These are phyloP conservation scores for Naganishia kalamii DNA, from an alignment of 768 basidiomycete species.

Conservation along the genomic window DNA sequence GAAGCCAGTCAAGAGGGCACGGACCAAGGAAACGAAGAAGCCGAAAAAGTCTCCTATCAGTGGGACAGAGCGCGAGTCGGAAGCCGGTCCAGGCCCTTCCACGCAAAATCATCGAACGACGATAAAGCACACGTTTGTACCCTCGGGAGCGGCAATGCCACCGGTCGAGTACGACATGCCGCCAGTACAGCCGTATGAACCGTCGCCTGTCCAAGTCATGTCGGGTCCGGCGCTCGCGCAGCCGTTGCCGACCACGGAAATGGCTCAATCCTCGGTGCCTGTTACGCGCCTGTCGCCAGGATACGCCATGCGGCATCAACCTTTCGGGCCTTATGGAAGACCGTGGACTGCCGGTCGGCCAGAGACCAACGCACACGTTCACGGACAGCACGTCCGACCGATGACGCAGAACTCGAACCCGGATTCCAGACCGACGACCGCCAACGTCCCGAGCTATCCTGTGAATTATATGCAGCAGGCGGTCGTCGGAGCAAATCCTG, in stretches of 20 bases:
- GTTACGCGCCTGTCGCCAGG: background rate
- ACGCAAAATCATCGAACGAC: background rate
- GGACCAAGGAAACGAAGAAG: slow-evolving; percentile 2
- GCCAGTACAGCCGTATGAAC: background rate
- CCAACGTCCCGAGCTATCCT: background rate
- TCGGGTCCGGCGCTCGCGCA: background rate
- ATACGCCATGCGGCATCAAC: background rate
- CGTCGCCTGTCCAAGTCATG: background rate
- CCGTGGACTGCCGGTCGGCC: background rate
- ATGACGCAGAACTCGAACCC: slow-evolving; percentile 1
- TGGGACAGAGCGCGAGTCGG: background rate
- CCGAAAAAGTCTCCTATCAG: background rate
- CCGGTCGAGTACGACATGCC: background rate
- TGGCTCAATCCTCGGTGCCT: too few species aligned
- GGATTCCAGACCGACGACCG: slow-evolving; percentile 1
- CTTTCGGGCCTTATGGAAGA: slow-evolving; percentile 8
- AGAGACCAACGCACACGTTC: background rate
- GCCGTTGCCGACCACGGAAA: background rate
- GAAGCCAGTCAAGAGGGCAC: slow-evolving; percentile 14
- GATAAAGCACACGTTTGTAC: background rate
- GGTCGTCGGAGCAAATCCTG: background rate
- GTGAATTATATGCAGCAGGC: background rate
- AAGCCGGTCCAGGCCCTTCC: slow-evolving; percentile 9
- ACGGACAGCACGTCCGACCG: background rate
- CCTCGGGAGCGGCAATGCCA: background rate